These are phyloP conservation scores for Phlebopus sp. DNA, from an alignment of 1,284 basidiomycete genomes.

Conservation along the genomic window DNA sequence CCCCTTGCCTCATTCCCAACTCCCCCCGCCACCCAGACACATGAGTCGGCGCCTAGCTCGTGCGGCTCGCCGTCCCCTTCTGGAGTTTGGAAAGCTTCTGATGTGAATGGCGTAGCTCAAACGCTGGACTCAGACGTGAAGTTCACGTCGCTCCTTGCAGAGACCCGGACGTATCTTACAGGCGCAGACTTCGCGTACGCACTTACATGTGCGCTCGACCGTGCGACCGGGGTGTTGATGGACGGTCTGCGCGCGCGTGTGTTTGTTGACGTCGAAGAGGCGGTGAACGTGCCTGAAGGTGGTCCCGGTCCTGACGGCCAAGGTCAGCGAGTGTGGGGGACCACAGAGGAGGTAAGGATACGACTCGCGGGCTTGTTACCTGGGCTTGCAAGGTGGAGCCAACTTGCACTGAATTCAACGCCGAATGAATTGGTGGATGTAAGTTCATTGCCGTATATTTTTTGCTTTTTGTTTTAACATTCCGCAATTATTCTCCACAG, in stretches of 20 bases:
- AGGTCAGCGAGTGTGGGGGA: constrained; percentile 10
- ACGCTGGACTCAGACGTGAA: constrained; percentile 40
- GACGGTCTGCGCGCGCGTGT: constrained; percentile 55
- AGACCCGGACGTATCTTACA: constrained; percentile 63
- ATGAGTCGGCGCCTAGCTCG: constrained; percentile 18
- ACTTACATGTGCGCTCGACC: constrained; percentile 66
- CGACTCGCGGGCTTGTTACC: constrained; percentile 76
- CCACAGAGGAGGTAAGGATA: constrained; percentile 47
- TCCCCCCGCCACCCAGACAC: constrained; percentile 20
- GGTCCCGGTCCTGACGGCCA: background rate
- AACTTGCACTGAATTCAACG: constrained; percentile 63
- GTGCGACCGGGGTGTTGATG: constrained; percentile 55
- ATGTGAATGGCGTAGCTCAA: constrained; percentile 26
- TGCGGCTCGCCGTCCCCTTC: constrained; percentile 14
- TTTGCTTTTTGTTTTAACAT: background rate
- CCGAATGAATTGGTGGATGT: constrained; percentile 87
- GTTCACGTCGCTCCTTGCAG: constrained; percentile 64
- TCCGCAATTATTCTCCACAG: constrained; percentile 17
- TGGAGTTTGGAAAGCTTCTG: no score
- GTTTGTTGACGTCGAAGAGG: constrained; percentile 39
- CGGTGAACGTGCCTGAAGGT: constrained; percentile 21
- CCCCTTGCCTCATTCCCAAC: constrained; percentile 16
- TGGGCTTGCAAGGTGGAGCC: constrained; percentile 74
- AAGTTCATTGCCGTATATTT: constrained; percentile 30
- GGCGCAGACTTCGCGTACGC: constrained; percentile 71